Base-by-base conservation (phyloP, 192 early-diverging fungal species). In the Coemansia sp. region DNA sequence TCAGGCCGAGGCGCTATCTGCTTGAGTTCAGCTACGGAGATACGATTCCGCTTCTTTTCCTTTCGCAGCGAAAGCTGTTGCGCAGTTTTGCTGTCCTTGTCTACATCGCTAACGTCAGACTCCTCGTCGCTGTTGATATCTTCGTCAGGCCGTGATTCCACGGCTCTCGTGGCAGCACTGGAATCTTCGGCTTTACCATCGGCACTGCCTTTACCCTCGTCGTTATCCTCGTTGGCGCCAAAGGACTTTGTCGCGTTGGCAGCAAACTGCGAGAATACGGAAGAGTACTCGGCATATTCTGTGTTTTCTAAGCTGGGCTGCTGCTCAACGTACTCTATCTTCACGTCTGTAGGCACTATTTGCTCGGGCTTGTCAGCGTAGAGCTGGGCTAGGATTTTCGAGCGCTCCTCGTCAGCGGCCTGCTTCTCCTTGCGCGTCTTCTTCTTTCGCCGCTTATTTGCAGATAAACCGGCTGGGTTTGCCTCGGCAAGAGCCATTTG, bases 11-110 rank as follows among this genome's bases (percentile, higher is more conserved):
- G 86, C 3, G 94, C 96, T 18, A 87, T 59, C 66, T 98, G 93
- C 75, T 98, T 98, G 63, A 99, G 82, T 67, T 94, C 93, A 2
- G 97, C 96, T 4, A 99, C 91, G 87, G 83, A 56, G 89, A 85
- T 70, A 77, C 87, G 67, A 62, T 21, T 71, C 64, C 68, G 55
- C 82, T 84, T 67, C 68, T 65, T 74, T 83, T 86, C 69, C 78
- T 89, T 77, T 77, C 85, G 38, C n/a, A 69, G 71, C 18, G 42
- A 18, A 31, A 60, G 57, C 21, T 66, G 35, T 40, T 34, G 16
- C 35, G 34, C 55, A 9, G 35, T 40, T 37, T 74, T 59, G 33
- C 38, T 53, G 38, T 51, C 69, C 10, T 73, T 75, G 10, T 51
- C 59, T 13, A 70, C 81, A 11, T 76, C 83, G 35, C 57, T 69